A percentile compares a stretch with the other conserved stretches of the same genome.
These are phyloP conservation scores for Aspergillus phoenicis DNA, from an alignment of 2,329 filamentous ascomycete species.

Conservation along the genomic window DNA sequence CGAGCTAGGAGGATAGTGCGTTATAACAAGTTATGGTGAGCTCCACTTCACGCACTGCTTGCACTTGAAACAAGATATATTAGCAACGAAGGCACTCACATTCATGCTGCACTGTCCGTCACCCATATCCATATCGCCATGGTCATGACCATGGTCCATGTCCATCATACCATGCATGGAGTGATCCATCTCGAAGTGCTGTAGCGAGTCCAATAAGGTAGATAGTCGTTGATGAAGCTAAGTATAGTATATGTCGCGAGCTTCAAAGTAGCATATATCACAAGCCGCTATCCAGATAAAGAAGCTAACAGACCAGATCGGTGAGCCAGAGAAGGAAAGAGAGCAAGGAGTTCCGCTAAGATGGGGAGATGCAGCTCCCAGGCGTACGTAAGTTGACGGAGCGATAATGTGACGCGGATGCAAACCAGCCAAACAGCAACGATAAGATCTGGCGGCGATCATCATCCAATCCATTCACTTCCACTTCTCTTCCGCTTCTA, in stretches of 20 bases:
- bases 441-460: conserved; percentile 26
- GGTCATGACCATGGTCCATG: conserved; percentile 50
- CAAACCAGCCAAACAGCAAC: conserved; percentile 40
- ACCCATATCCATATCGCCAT: conserved; percentile 61
- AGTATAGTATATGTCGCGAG: neutral
- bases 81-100: conserved; percentile 53
- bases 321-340: neutral
- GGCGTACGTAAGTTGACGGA: conserved; percentile 8
- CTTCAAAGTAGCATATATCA: conserved; percentile 9
- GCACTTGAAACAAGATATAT: neutral
- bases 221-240: neutral
- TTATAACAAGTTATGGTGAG: too few species aligned
- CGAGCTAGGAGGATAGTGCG: neutral
- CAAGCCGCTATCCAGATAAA: neutral
- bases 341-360: neutral
- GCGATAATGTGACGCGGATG: conserved; percentile 24
- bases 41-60: neutral
- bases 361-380: neutral
- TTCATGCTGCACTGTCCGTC: conserved; percentile 81
- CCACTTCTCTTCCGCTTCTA: neutral
- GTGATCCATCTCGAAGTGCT: conserved; percentile 36
- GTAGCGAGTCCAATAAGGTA: neutral
- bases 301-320: neutral
- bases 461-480: conserved; percentile 11
- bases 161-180: conserved; percentile 38